Evolutionary conservation across 2,329 filamentous ascomycete genomes (phyloP).

Genomic region (Teratosphaeria gauchensis): DNA sequence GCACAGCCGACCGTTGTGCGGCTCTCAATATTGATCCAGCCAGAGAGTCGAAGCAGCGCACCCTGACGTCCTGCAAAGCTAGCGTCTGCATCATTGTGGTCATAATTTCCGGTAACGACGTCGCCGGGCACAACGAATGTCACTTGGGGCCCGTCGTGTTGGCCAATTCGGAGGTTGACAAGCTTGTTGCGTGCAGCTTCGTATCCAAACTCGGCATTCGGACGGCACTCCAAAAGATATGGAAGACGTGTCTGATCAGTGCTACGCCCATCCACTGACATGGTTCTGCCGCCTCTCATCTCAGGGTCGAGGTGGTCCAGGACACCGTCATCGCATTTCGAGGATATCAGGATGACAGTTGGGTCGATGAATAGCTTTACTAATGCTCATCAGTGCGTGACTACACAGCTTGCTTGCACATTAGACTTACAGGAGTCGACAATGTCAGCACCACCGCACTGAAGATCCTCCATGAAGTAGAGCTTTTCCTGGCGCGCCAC

Average conservation of each 20-base stretch:
- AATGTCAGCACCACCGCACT: conserved; percentile 57
- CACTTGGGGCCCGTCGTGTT: conserved; percentile 37
- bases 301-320: conserved; percentile 34
- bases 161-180: conserved; percentile 45
- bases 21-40: conserved; percentile 66
- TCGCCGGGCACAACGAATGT: conserved; percentile 56
- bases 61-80: conserved; percentile 50
- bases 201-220: conserved; percentile 63
- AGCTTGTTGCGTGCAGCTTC: conserved; percentile 59
- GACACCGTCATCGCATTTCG: conserved; percentile 43
- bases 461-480: conserved; percentile 67
- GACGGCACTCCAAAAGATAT: conserved; percentile 57
- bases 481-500: conserved; percentile 59
- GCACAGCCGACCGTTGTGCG: conserved; percentile 68
- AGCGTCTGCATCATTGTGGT: conserved; percentile 28
- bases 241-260: conserved; percentile 44
- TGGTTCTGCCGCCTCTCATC: conserved; percentile 16
- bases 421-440: conserved; percentile 34
- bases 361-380: conserved; percentile 54
- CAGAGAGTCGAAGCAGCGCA: conserved; percentile 57
- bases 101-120: conserved; percentile 19
- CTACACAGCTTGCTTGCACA: not conserved
- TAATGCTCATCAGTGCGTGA: conserved; percentile 19
- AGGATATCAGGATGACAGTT: conserved; percentile 49
- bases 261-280: conserved; percentile 16